Base-by-base conservation (phyloP, 139 green algal genomes). In the Tetratostichococcus sp. region DNA sequence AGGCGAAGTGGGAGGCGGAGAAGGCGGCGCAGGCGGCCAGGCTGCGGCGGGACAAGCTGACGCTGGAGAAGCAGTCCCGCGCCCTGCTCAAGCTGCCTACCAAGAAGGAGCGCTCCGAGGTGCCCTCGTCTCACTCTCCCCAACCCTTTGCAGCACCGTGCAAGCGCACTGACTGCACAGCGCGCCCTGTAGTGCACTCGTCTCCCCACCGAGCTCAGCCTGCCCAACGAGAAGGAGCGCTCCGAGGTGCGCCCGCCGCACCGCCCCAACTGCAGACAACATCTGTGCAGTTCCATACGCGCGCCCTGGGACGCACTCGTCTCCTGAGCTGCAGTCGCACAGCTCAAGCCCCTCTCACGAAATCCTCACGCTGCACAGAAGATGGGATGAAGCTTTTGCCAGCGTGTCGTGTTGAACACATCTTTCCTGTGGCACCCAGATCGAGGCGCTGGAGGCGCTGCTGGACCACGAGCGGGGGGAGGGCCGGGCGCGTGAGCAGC, bases 31-130 rank as follows among this genome's bases (percentile, higher is more conserved):
- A 91, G 81, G 72, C 70, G 58, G 78, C 74, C 11, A 75, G 76
- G 31, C 84, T 95, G 50, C 75, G 84, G 69, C 79, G 86, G 1
- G 90, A 96, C 59, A 73, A 84, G 22, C 76, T 85, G 0, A 85
- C 93, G 57, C 84, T 97, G 58, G 89, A 94, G 76, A 91, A 95
- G 85, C 89, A 90, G 83, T 80, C 74, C 72, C 70, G 79, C 0
- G 85, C 83, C 16, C 66, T 94, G 71, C 58, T 89, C 11, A 88
- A 91, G 77, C 76, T 97, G 73, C 92, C 91, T 42, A 94, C 73
- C 62, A 90, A 90, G 71, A 94, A 94, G 80, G 89, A 96, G 77
- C 86, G 88, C n/a, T n/a, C n/a, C n/a, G n/a, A n/a, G n/a, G n/a
- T n/a, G n/a, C n/a, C n/a, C 23, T 77, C 58, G 30, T 77, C 90